These are phyloP conservation scores for Acer yangbiense DNA, from an alignment of 345 rosid species.

Conservation along the genomic window DNA sequence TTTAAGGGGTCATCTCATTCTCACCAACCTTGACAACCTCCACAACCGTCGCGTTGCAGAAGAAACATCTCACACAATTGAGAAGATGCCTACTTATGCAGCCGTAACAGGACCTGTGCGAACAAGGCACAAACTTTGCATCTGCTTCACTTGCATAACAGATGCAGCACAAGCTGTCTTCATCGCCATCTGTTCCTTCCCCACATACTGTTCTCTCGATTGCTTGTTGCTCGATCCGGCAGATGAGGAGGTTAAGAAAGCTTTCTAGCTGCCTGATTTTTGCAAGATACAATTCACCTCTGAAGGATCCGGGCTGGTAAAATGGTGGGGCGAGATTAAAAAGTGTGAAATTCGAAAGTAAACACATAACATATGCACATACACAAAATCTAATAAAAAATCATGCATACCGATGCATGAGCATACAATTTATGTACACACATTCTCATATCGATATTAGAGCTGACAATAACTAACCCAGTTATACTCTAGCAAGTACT, in stretches of 20 bases:
- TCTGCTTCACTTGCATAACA: slow-evolving; percentile 71
- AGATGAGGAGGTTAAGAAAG: slow-evolving; percentile 61
- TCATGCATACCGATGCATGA: background rate
- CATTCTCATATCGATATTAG: slow-evolving; percentile 8
- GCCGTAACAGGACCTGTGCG: slow-evolving; percentile 81
- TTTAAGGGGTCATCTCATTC: slow-evolving; percentile 13
- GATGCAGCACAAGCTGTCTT: slow-evolving; percentile 80
- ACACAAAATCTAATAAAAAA: background rate
- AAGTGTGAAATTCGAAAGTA: background rate
- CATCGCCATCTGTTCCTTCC: slow-evolving; percentile 40
- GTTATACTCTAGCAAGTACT: slow-evolving; percentile 73
- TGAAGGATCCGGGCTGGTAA: slow-evolving; percentile 62
- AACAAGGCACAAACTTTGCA: slow-evolving; percentile 77
- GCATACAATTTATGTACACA: background rate
- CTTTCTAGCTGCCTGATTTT: slow-evolving; percentile 64
- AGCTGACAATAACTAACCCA: slow-evolving; percentile 60
- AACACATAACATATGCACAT: background rate
- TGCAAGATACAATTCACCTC: slow-evolving; percentile 51
- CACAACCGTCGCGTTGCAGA: slow-evolving; percentile 80
- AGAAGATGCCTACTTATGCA: slow-evolving; percentile 93
- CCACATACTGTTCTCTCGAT: slow-evolving; percentile 20
- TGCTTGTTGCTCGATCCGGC: slow-evolving; percentile 46
- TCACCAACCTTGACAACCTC: slow-evolving; percentile 51
- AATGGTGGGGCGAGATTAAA: background rate
- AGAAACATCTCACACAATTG: slow-evolving; percentile 90